Conservation (phyloP, 176 grass and related monocot genomes). For the Rhipidocladum racemiflorum region DNA sequence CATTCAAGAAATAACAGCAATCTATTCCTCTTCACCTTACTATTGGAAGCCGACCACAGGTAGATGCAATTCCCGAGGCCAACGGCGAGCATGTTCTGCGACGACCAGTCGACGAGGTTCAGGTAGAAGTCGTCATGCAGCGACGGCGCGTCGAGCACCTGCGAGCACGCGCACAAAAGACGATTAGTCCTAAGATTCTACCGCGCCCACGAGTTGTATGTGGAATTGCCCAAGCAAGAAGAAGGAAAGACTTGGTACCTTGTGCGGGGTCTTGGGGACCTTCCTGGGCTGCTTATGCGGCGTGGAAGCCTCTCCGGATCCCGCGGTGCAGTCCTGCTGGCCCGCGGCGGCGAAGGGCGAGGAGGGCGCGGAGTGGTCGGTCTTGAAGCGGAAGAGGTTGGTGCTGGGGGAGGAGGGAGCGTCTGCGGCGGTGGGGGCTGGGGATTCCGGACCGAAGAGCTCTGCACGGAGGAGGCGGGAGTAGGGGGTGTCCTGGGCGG, state of each 20-base stretch:
- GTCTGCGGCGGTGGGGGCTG: neutral
- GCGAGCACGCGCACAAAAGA: neutral
- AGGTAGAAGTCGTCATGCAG: slow-evolving; percentile 98
- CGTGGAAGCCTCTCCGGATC: slow-evolving; percentile 36
- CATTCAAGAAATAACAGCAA: neutral
- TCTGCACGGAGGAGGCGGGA: slow-evolving; percentile 75
- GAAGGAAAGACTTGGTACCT: slow-evolving; percentile 29
- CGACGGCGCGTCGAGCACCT: slow-evolving; percentile 89
- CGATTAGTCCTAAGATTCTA: neutral
- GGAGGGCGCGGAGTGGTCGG: slow-evolving; percentile 59
- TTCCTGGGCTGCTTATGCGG: slow-evolving; percentile 67
- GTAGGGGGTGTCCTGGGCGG: slow-evolving; percentile 51
- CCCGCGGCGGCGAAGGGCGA: slow-evolving; percentile 49
- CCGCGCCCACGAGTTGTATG: neutral
- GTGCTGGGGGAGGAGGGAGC: slow-evolving; percentile 57
- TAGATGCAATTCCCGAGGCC: slow-evolving; percentile 89
- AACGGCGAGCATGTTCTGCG: slow-evolving; percentile 87
- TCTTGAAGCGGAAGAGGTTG: slow-evolving; percentile 92
- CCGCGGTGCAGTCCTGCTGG: slow-evolving; percentile 13
- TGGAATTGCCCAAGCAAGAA: neutral
- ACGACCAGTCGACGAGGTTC: slow-evolving; percentile 96
- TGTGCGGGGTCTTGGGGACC: slow-evolving; percentile 97
- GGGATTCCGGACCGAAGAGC: slow-evolving; percentile 64
- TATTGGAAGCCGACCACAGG: slow-evolving; percentile 88
- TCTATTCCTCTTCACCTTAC: slow-evolving; percentile 49